Evolutionary conservation across 345 rosid genomes (phyloP).

Genomic region (Gossypioides kirkii): DNA sequence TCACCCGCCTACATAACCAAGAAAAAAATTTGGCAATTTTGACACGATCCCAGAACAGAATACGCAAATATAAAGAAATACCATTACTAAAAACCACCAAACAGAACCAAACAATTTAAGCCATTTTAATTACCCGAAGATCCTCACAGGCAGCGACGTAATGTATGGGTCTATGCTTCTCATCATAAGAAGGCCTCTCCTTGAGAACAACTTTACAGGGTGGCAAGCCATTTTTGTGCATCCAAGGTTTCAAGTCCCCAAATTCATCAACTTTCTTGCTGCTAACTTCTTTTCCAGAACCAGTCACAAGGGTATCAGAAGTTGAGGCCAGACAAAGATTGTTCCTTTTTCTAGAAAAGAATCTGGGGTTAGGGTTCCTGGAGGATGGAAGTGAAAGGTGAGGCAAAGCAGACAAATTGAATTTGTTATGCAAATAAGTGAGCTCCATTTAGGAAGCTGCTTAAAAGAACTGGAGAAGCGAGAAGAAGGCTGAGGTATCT

Average conservation of each 20-base stretch:
- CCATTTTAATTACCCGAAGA: constrained; percentile 48
- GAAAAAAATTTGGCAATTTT: constrained; percentile 1
- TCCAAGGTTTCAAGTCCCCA: constrained; percentile 79
- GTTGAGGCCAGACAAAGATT: constrained; percentile 41
- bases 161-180: constrained; percentile 66
- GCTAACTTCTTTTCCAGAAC: constrained; percentile 43
- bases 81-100: not conserved
- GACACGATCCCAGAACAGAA: not conserved
- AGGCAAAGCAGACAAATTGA: constrained; percentile 37
- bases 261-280: constrained; percentile 48
- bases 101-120: not conserved
- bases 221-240: constrained; percentile 87
- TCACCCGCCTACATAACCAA: constrained; percentile 55
- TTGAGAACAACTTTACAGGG: constrained; percentile 78
- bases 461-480: not conserved
- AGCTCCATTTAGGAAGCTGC: constrained; percentile 26
- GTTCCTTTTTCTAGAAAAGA: constrained; percentile 23
- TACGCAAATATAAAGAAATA: not conserved
- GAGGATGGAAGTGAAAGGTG: constrained; percentile 23
- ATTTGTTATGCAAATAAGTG: constrained; percentile 36
- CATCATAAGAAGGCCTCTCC: constrained; percentile 67
- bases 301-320: constrained; percentile 62
- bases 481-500: not conserved
- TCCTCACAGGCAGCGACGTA: constrained; percentile 89
- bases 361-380: constrained; percentile 28